These are phyloP conservation scores for Panicum virgatum DNA, from an alignment of 202 grass and related monocot genomes.

Conservation along the genomic window DNA sequence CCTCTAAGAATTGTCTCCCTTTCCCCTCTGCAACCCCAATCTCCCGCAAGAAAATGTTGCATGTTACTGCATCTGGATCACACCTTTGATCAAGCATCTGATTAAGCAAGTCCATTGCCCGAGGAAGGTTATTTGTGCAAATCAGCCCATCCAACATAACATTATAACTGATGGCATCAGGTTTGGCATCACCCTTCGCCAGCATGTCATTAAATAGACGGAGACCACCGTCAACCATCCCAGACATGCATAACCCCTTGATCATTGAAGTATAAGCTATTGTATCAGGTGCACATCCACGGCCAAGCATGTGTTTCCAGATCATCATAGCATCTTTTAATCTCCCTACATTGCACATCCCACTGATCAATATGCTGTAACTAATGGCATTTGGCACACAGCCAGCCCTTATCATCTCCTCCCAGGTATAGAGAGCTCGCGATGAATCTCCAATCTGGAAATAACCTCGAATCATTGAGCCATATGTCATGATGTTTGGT, in stretches of 20 bases:
- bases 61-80: conserved; percentile 82
- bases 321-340: conserved; percentile 94
- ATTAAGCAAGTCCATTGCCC: conserved; percentile 64
- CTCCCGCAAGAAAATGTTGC: conserved; percentile 71
- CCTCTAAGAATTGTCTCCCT: conserved; percentile 76
- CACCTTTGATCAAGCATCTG: conserved; percentile 81
- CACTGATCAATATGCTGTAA: conserved; percentile 86
- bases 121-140: conserved; percentile 46
- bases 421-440: conserved; percentile 65
- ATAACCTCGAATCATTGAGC: conserved; percentile 70
- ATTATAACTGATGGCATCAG: conserved; percentile 80
- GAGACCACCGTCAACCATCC: conserved; percentile 76
- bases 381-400: conserved; percentile 59
- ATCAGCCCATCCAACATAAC: conserved; percentile 66
- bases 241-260: conserved; percentile 71
- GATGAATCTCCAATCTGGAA: conserved; percentile 58
- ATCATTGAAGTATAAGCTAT: conserved; percentile 93
- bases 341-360: conserved; percentile 70
- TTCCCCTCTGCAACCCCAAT: conserved; percentile 41
- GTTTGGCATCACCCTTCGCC: conserved; percentile 51
- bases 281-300: conserved; percentile 65
- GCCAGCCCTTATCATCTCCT: conserved; percentile 58
- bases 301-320: conserved; percentile 84
- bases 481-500: conserved; percentile 84
- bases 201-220: conserved; percentile 79